A percentile compares a stretch with the other conserved stretches of the same genome.
Conservation (phyloP, 2,329 filamentous ascomycete genomes). For the Furcasterigmium sp. region DNA sequence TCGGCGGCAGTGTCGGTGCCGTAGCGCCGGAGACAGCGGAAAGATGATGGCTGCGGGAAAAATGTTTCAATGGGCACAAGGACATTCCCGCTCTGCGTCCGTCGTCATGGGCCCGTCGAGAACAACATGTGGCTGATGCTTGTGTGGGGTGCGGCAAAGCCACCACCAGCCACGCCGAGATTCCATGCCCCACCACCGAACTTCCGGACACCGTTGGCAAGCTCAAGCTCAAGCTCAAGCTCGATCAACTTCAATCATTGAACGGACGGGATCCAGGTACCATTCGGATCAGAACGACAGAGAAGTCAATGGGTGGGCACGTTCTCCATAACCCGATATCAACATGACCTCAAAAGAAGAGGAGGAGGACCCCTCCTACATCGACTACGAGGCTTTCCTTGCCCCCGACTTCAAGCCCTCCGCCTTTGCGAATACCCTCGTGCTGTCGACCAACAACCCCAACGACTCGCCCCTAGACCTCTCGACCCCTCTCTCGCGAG, state of each 20-base stretch:
- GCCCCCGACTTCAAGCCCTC: constrained; percentile 75
- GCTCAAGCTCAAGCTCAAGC: too few species aligned
- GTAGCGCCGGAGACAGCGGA: not conserved
- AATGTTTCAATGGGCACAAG: too few species aligned
- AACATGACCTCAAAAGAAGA: constrained; percentile 28
- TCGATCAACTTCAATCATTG: too few species aligned
- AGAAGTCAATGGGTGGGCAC: too few species aligned
- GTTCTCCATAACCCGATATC: too few species aligned
- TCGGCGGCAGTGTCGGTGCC: not conserved
- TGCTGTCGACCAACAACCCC: constrained; percentile 86
- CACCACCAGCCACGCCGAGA: not conserved
- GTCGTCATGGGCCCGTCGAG: not conserved
- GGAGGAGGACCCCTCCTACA: constrained; percentile 71
- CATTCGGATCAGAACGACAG: too few species aligned
- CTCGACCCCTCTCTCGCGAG: constrained; percentile 85
- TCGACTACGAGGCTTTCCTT: constrained; percentile 92
- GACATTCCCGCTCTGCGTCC: too few species aligned
- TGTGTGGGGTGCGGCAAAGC: not conserved
- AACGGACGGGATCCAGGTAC: too few species aligned
- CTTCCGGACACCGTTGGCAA: not conserved
- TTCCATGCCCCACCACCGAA: not conserved
- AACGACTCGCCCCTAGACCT: constrained; percentile 88
- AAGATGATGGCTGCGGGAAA: not conserved
- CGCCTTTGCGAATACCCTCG: constrained; percentile 81
- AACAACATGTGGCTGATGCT: not conserved